Base-by-base conservation (phyloP, 192 early-diverging fungal species). In the Linnemannia zychae region DNA sequence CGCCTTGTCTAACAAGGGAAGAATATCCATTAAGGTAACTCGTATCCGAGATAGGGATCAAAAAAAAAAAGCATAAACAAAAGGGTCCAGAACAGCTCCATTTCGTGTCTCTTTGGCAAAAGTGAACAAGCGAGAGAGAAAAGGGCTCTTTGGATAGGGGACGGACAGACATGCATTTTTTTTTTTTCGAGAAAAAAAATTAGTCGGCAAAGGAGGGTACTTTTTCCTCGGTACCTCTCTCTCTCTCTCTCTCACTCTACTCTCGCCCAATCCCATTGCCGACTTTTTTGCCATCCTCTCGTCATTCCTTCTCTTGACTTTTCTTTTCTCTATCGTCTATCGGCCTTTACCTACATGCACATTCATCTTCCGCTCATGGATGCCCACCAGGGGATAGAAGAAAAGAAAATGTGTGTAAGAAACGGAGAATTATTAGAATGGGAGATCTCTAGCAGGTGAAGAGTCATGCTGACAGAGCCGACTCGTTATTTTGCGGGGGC, bases 81-180 rank as follows among this genome's bases (percentile, higher is more conserved):
- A 63, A 63, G 57, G 57, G 57, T 63, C 57, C 57, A 63, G 57
- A 63, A 63, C 57, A 63, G 57, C 24, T 63, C 57, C 57, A 63
- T 63, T 63, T 63, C 22, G 57, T n/a, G n/a, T n/a, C n/a, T n/a
- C n/a, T n/a, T n/a, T n/a, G 31, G 57, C 57, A 13, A 63, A n/a
- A 63, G n/a, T 12, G 11, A 28, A 24, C 17, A 52, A 16, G 4
- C 0, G 57, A 31, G 28, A 24, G 12, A 22, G 22, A 24, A 3
- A n/a, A 63, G 57, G 57, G 57, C 57, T 63, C 57, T 63, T 24
- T 1, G 11, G 40, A 6, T 44, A 44, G 40, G 9, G 9, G 40
- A 31, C 24, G 53, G 53, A 22, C 28, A 63, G 28, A 12, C 28
- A 31, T 63, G 57, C 57, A 31, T 31, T 49, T 63, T 28, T 44